Percentiles rank a stretch among this genome's conserved stretches.
These are phyloP conservation scores for Solanum appendiculatum DNA, from an alignment of 257 asterid species.

Conservation along the genomic window DNA sequence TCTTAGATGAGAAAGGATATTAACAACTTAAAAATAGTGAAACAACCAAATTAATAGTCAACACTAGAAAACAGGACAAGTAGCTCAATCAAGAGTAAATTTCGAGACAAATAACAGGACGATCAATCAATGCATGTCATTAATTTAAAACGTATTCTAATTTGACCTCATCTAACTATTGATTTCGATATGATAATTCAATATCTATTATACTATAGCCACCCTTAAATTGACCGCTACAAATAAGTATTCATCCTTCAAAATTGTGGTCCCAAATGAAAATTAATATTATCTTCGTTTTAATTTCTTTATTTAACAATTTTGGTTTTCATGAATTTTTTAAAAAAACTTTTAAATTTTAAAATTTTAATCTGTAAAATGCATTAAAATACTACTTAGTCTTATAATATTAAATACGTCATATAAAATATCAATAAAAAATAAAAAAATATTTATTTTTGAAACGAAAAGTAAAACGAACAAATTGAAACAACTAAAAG, in stretches of 20 bases:
- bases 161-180: neutral
- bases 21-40: neutral
- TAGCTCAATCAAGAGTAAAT: neutral
- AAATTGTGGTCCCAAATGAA: neutral
- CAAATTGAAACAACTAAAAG: neutral
- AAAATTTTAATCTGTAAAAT: too few species aligned
- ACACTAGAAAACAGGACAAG: neutral
- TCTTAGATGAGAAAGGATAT: neutral
- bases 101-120: neutral
- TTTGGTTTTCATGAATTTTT: too few species aligned
- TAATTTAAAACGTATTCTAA: neutral
- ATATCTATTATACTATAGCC: neutral
- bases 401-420: too few species aligned
- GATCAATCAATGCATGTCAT: neutral
- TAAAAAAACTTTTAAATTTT: too few species aligned
- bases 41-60: neutral
- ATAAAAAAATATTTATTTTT: neutral
- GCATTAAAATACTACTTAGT: too few species aligned
- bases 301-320: too few species aligned
- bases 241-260: neutral
- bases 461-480: rapidly evolving
- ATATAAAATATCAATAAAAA: too few species aligned
- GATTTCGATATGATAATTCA: neutral
- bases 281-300: too few species aligned
- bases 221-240: neutral